These are phyloP conservation scores for Collybia nuda DNA, from an alignment of 768 basidiomycete species.

Conservation along the genomic window DNA sequence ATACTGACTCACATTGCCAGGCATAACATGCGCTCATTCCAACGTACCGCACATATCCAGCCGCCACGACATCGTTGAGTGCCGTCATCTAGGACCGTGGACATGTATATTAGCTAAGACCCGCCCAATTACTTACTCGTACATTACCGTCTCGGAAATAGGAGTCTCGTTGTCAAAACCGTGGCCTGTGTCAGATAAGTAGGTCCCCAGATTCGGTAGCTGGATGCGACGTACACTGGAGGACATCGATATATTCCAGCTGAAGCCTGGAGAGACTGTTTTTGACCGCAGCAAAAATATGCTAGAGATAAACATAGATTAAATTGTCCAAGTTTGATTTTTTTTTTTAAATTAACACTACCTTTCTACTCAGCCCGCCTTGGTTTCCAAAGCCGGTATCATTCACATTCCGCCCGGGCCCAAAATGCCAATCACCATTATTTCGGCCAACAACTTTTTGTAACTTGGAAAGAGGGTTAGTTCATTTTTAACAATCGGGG, in stretches of 20 bases:
- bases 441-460: too few species aligned
- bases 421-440: too few species aligned
- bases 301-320: constrained; percentile 38
- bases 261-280: constrained; percentile 64
- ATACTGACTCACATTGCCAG: constrained; percentile 45
- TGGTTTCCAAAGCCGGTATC: constrained; percentile 55
- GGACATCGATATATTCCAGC: constrained; percentile 73
- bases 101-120: background rate
- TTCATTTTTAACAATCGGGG: too few species aligned
- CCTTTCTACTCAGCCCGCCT: constrained; percentile 37
- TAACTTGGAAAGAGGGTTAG: too few species aligned
- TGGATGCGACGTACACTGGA: constrained; percentile 51
- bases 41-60: constrained; percentile 61
- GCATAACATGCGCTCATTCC: constrained; percentile 59
- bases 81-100: constrained; percentile 53
- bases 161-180: constrained; percentile 59
- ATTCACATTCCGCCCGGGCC: constrained; percentile 26
- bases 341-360: background rate
- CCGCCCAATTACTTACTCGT: background rate
- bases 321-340: too few species aligned
- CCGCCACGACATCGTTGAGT: constrained; percentile 65
- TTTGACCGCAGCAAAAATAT: constrained; percentile 72
- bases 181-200: constrained; percentile 33
- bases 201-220: background rate
- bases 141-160: constrained; percentile 50